phyloP scores from a whole-genome alignment of 1,139 yeast species.

The Protomyces inouyei region DNA sequence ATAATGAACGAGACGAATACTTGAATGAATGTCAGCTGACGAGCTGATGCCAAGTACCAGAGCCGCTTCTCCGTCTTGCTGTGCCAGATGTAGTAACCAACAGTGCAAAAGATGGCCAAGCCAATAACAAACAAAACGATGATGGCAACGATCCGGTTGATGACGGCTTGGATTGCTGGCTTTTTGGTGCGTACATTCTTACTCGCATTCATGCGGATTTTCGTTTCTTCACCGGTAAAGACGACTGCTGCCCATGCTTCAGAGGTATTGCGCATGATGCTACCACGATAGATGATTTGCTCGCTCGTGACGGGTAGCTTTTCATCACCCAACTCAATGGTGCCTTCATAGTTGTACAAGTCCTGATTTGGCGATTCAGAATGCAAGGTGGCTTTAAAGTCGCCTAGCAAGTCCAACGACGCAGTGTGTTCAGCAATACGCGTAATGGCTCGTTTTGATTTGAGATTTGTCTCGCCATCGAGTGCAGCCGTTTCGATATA shows the following conservation, averaged over 20 bases:
- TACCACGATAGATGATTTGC: constrained; percentile 81
- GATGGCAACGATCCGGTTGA: constrained; percentile 75
- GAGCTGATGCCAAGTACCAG: constrained; percentile 84
- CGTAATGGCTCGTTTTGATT: constrained; percentile 63
- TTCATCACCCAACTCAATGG: constrained; percentile 42
- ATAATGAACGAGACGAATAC: constrained; percentile 92
- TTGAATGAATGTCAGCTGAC: constrained; percentile 57
- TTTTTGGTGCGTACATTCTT: constrained; percentile 87
- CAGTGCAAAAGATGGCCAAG: constrained; percentile 72
- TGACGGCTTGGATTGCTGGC: constrained; percentile 78
- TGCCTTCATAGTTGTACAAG: constrained; percentile 87
- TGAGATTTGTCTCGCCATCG: constrained; percentile 93
- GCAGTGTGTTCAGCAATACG: constrained; percentile 52
- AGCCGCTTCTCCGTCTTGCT: constrained; percentile 42
- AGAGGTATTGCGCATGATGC: constrained; percentile 76
- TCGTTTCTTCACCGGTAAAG: constrained; percentile 93
- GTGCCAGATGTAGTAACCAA: constrained; percentile 64
- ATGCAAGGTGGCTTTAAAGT: constrained; percentile 47
- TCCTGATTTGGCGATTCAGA: constrained; percentile 90
- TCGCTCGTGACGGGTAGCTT: constrained; percentile 67
- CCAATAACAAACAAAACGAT: constrained; percentile 79
- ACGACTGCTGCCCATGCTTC: constrained; percentile 71
- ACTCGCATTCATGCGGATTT: constrained; percentile 90
- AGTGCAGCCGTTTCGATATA: constrained; percentile 94
- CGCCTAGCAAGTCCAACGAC: constrained; percentile 51